A percentile compares a stretch with the other conserved stretches of the same genome.
Evolutionary conservation across 1,284 basidiomycete genomes (phyloP).

Genomic region (Ganoderma meredithae): DNA sequence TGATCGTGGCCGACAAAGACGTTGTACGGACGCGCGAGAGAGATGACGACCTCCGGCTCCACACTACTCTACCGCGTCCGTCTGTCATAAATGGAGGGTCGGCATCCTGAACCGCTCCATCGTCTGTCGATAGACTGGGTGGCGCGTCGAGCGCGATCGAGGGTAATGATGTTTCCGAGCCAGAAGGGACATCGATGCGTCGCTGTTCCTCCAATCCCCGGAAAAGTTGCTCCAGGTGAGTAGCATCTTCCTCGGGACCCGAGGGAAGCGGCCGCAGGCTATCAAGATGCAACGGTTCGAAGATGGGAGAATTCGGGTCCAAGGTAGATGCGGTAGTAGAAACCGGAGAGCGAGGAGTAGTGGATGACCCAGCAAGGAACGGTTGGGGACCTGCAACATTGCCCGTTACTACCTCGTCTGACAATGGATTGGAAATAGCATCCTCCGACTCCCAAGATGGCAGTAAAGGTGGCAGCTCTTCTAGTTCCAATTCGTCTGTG

Average conservation of each 20-base stretch:
- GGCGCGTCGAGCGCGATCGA: neutral
- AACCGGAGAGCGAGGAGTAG: neutral
- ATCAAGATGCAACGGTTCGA: constrained; percentile 26
- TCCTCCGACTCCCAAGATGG: neutral
- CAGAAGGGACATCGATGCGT: neutral
- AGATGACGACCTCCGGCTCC: constrained; percentile 50
- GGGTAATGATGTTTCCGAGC: neutral
- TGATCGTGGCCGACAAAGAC: constrained; percentile 20
- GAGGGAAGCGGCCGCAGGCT: constrained; percentile 19
- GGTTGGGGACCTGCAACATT: neutral
- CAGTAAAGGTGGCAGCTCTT: neutral
- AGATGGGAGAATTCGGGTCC: constrained; percentile 21
- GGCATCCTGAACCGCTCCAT: constrained; percentile 38
- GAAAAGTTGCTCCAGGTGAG: constrained; percentile 3
- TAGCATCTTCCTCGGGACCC: constrained; percentile 10
- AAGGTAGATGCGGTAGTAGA: neutral
- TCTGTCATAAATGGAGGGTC: constrained; percentile 69
- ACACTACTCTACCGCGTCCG: constrained; percentile 61
- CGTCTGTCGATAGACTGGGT: neutral
- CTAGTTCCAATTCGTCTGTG: constrained; percentile 2
- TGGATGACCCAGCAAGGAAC: neutral
- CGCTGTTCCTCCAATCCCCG: constrained; percentile 3
- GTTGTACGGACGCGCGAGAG: constrained; percentile 30
- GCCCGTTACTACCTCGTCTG: neutral
- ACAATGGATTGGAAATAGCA: neutral